Conservation (phyloP, 2,329 filamentous ascomycete genomes). For the Periconia digitata region DNA sequence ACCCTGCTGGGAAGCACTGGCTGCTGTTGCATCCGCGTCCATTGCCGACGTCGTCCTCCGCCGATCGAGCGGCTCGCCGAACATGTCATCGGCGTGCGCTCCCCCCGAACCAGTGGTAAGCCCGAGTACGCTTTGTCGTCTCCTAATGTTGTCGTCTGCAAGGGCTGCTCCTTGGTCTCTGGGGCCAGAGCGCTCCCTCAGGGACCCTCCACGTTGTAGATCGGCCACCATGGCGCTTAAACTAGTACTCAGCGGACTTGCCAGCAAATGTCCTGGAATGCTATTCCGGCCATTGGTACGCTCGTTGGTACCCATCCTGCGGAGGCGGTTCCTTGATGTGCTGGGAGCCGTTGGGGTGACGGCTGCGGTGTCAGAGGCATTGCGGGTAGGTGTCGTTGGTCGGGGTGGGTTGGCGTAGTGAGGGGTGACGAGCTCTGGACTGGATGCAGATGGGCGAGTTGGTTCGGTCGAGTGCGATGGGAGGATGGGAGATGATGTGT, state of each 20-base stretch:
- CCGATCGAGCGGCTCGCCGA: conserved; percentile 28
- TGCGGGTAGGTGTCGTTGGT: conserved; percentile 17
- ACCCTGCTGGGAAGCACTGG: not conserved
- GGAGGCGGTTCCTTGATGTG: conserved; percentile 26
- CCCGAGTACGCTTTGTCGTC: conserved; percentile 25
- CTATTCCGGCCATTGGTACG: conserved; percentile 50
- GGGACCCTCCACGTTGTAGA: conserved; percentile 57
- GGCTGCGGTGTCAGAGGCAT: conserved; percentile 17
- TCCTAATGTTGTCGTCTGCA: conserved; percentile 3
- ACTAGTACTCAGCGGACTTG: conserved; percentile 61
- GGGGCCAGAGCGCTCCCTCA: conserved; percentile 5
- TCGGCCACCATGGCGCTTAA: conserved; percentile 67
- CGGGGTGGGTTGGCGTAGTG: conserved; percentile 10
- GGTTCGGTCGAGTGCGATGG: conserved; percentile 29
- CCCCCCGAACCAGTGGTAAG: conserved; percentile 8
- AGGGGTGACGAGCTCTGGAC: conserved; percentile 17
- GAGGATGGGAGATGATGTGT: conserved; percentile 33
- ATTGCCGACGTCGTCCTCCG: conserved; percentile 17
- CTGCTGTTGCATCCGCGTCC: not conserved
- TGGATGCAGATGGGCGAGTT: conserved; percentile 12
- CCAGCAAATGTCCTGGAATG: conserved; percentile 58
- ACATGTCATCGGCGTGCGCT: not conserved
- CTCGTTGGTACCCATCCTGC: conserved; percentile 34
- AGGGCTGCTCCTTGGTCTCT: not conserved
- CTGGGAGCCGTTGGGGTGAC: conserved; percentile 21